Evolutionary conservation across 495 filamentous ascomycete species (phyloP), one percentile per base, ranked within the genome.

Genomic region (Penicillium paradoxum): DNA sequence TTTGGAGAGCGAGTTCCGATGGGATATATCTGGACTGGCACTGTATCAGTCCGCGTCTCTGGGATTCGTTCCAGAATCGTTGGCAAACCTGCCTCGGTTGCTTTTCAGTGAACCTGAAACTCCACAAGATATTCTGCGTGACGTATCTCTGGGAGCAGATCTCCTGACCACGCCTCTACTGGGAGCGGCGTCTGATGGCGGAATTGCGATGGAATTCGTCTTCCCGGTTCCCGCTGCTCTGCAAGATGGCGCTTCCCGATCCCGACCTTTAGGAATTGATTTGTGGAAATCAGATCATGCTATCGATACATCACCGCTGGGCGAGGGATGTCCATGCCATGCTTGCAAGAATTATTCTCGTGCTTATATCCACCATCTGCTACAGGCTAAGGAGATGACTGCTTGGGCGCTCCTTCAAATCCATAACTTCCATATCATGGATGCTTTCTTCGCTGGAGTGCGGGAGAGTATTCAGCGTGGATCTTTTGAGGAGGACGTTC

Each of bases 341-440:
- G 72, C 91, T 17, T 98, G 93, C 75, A 81, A 73, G 1, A 78
- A 79, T 11, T 95, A 98, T 67, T 90, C 96, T 68, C 74, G 83
- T 6, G 92, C 95, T 1, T 97, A 86, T 69, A 57, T 97, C 29
- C 85, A 90, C 53, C 95, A 98, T 64, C 79, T 98, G 5, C 78
- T 98, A 4, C 66, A 75, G 14, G 89, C 93, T 0, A 91, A 90
- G 58, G 93, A 98, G 67, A 97, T 98, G 95, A 83, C 96, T 2
- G 92, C 83, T 21, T 98, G 93, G 93, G 87, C 88, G 2, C 77
- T 98, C 13, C 73, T 98, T 22, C 91, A 96, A 65, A 76, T 95
- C 11, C 93, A 98, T 70, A 98, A 98, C 64, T 79, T 89, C 58
- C 76, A 83, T 25, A 69, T 87, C 2, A 65, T 95, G 41, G 76